Conservation (phyloP, 169 alveolate species). For the Blepharisma undulans region DNA sequence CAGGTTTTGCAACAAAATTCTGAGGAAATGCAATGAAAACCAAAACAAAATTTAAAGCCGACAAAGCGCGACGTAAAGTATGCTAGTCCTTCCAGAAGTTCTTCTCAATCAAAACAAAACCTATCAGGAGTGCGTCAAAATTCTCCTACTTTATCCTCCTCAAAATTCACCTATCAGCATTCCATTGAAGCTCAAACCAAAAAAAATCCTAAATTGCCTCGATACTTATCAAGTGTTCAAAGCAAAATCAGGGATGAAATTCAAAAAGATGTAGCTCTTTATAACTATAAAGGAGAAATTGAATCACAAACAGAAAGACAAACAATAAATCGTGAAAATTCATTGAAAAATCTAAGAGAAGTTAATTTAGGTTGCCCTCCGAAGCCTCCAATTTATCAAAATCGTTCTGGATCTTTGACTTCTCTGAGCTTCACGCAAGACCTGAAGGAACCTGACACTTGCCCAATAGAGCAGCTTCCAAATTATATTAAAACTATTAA, state of each 20-base stretch:
- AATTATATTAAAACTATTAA: too few relatives aligned
- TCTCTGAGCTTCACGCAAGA: not conserved
- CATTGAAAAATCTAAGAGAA: not conserved
- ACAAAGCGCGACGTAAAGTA: not conserved
- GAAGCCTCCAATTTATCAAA: not conserved
- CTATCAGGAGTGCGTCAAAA: not conserved
- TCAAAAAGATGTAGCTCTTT: slow-evolving; percentile 5
- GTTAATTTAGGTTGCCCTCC: not conserved
- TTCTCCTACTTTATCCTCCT: not conserved
- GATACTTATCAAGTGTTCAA: slow-evolving; percentile 3
- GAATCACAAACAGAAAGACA: not conserved
- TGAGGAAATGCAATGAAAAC: not conserved
- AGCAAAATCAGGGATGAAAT: not conserved
- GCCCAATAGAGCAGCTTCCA: not conserved
- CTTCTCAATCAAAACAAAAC: not conserved
- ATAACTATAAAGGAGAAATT: not conserved
- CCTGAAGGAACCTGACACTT: not conserved
- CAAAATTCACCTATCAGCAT: not conserved
- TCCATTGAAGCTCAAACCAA: not conserved
- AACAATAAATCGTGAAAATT: not conserved
- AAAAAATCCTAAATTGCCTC: not conserved
- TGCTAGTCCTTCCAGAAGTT: not conserved
- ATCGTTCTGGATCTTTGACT: not conserved
- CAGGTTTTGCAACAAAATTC: not conserved
- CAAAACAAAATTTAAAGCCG: not conserved